Percentiles rank a stretch among this genome's conserved stretches.
Conservation (phyloP, 148 eudicot species). For the Vaccinium macrocarpon region DNA sequence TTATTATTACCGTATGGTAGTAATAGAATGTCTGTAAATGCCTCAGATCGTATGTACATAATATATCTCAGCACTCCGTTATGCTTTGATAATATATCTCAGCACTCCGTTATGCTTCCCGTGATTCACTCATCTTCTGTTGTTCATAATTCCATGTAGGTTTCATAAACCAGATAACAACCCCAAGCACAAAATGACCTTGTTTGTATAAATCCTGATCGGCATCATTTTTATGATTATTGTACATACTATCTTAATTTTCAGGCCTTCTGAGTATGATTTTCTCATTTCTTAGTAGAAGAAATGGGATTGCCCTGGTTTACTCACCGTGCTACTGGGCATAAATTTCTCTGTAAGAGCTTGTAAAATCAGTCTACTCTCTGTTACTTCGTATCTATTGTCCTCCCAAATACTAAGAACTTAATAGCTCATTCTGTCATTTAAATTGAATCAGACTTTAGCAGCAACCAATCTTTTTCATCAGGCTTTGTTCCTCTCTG, state of each 20-base stretch:
- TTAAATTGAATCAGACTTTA: background rate
- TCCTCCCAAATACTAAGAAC: background rate
- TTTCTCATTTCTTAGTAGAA: background rate
- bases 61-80: too few relatives aligned
- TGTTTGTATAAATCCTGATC: background rate
- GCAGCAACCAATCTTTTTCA: too few relatives aligned
- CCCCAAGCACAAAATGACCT: background rate
- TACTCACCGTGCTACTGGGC: background rate
- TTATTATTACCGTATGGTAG: too few relatives aligned
- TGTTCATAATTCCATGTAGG: background rate
- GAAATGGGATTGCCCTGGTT: background rate
- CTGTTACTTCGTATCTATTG: background rate
- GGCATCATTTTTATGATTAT: background rate
- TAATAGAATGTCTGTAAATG: too few relatives aligned
- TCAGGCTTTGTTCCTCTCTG: too few relatives aligned
- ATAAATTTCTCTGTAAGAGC: background rate
- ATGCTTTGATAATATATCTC: too few relatives aligned
- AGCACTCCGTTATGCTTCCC: too few relatives aligned
- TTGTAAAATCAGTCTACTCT: background rate
- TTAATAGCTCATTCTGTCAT: background rate
- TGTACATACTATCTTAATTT: background rate
- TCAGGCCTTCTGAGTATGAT: background rate
- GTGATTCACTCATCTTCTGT: too few relatives aligned
- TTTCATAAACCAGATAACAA: constrained; percentile 7
- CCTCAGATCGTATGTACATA: too few relatives aligned